These are phyloP conservation scores for button mushroom (Agaricus bisporus) DNA, from an alignment of 768 basidiomycete species.

Conservation along the genomic window DNA sequence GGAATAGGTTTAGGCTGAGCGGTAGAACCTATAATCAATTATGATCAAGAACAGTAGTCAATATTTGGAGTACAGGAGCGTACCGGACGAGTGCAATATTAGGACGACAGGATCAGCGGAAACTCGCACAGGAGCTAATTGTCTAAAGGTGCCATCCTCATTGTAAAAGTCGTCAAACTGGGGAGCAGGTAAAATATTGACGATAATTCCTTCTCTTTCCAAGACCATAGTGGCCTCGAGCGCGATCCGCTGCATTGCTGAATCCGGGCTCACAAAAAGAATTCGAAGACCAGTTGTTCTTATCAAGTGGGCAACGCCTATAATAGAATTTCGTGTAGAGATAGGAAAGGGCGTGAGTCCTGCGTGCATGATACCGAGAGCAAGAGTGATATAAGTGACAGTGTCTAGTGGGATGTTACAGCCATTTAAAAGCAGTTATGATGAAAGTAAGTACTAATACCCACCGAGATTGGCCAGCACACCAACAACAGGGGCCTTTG, in stretches of 20 bases:
- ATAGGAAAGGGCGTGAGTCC: conserved; percentile 30
- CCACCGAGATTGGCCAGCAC: not conserved
- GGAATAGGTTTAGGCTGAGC: conserved; percentile 19
- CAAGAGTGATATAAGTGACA: conserved; percentile 25
- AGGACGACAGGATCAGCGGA: not conserved
- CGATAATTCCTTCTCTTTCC: not conserved
- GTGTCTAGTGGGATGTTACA: conserved; percentile 19
- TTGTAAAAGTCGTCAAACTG: conserved; percentile 4
- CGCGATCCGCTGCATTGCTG: conserved; percentile 14
- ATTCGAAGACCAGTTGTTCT: conserved; percentile 14
- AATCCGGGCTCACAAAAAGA: conserved; percentile 19
- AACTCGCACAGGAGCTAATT: not conserved
- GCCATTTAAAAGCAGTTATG: too few relatives aligned
- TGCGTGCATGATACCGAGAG: conserved; percentile 31
- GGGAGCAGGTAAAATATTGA: not conserved
- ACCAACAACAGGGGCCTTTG: not conserved
- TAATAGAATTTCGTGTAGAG: conserved; percentile 38
- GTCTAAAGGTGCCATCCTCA: not conserved
- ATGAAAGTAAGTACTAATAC: too few relatives aligned
- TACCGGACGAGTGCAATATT: conserved; percentile 20
- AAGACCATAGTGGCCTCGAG: conserved; percentile 7
- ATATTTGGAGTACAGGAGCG: not conserved
- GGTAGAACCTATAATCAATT: conserved; percentile 14
- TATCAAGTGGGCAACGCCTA: conserved; percentile 40
- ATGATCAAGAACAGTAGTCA: not conserved